Evolutionary conservation across 2,329 filamentous ascomycete genomes (phyloP), one percentile per base, ranked within the genome.

Genomic region (Cryphonectria radicalis): DNA sequence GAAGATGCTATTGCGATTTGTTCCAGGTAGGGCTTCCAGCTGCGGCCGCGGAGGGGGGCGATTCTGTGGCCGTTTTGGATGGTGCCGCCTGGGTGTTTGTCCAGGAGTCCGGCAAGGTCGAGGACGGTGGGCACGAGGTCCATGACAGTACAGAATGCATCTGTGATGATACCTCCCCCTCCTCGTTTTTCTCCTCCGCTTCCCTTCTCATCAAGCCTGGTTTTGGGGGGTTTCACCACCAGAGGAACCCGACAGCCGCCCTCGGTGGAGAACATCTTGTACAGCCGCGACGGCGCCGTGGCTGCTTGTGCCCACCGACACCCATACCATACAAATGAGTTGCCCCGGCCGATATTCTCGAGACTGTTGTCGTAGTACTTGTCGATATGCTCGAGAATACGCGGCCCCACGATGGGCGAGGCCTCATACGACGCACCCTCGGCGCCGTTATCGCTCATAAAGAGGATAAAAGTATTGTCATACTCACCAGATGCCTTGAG

Each of bases 311-410:
- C 87, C 86, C 87, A 89, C 19, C 83, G 83, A 3, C 85, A 85
- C 1, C 88, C 88, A 73, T 90, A 90, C 88, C 88, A 90, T 71
- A 89, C 85, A 76, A 88, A 90, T 2, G 84, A 87, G 76, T 89
- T 81, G 81, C 22, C 85, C 83, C 75, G 86, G 7, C 87, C 87
- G 22, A 89, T 81, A 72, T 89, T 89, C 14, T 88, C 86, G 4
- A 88, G 66, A 40, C 71, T 74, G 70, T 64, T 85, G 66, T 87
- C 84, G 14, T 88, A 89, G 42, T 90, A 82, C 72, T 89, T 90
- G 37, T 88, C 86, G 28, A 89, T 81, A 53, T 80, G 81, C 3
- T 85, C 82, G 75, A 88, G 84, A 73, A 88, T 86, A 35, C 82
- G 82, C 63, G 85, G 84, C 68, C 85, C 81, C 5, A 89, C 84